A percentile compares a stretch with the other conserved stretches of the same genome.
phyloP scores from a whole-genome alignment of 495 filamentous ascomycete species.

The Annulohypoxylon nitens region DNA sequence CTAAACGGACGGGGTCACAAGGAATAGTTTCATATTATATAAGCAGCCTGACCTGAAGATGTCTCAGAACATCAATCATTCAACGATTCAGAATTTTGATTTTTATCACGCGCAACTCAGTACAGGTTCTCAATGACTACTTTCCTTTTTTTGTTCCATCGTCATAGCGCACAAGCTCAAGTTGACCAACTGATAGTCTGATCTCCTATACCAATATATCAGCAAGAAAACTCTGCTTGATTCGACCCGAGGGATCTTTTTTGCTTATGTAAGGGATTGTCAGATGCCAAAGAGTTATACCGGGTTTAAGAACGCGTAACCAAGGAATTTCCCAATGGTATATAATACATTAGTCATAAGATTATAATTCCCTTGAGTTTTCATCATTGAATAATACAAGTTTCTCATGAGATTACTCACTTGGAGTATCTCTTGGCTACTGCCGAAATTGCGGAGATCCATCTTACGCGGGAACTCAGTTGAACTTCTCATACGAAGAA shows the following conservation, averaged over 20 bases:
- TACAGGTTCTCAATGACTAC: neutral
- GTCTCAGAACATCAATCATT: slow-evolving; percentile 20
- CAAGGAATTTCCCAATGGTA: neutral
- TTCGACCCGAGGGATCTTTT: neutral
- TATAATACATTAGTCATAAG: slow-evolving; percentile 4
- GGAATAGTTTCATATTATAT: slow-evolving; percentile 36
- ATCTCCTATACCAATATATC: neutral
- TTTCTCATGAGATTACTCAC: neutral
- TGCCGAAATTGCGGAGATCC: neutral
- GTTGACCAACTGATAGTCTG: neutral
- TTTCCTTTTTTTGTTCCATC: neutral
- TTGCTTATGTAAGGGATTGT: neutral
- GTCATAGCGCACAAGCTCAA: neutral
- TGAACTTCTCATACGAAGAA: neutral
- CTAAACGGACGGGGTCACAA: slow-evolving; percentile 32
- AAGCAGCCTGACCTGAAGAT: slow-evolving; percentile 30
- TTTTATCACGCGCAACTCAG: neutral
- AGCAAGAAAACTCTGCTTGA: neutral
- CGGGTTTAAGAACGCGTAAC: neutral
- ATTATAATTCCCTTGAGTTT: neutral
- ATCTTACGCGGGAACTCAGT: neutral
- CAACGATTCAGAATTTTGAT: neutral
- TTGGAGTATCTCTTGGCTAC: neutral
- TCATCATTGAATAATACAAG: slow-evolving; percentile 7
- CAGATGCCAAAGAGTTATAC: neutral